phyloP scores from a whole-genome alignment of 306 rosid genomes.

The Prunus armeniaca region DNA sequence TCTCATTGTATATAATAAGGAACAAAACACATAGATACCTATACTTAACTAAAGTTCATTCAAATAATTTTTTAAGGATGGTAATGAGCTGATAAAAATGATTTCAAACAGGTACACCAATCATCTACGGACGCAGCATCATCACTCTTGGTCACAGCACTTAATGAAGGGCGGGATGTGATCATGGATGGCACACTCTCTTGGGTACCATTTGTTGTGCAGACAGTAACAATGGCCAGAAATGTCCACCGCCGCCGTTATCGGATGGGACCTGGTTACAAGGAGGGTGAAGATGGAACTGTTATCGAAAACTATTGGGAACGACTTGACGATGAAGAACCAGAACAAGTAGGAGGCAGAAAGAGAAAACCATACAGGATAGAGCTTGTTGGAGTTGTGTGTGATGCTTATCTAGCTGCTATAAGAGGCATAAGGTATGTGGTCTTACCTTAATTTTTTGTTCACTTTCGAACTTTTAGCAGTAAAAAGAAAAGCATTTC shows the following conservation, averaged over 20 bases:
- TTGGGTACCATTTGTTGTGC: conserved; percentile 95
- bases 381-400: conserved; percentile 94
- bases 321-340: conserved; percentile 61
- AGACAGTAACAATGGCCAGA: conserved; percentile 90
- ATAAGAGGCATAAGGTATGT: conserved; percentile 80
- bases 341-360: conserved; percentile 61
- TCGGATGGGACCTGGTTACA: conserved; percentile 88
- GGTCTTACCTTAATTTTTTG: neutral
- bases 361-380: conserved; percentile 92
- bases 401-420: conserved; percentile 93
- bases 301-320: conserved; percentile 81
- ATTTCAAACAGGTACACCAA: conserved; percentile 80
- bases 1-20: too few species aligned
- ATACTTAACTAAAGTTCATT: neutral
- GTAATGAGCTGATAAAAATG: neutral
- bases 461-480: neutral
- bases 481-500: neutral
- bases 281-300: conserved; percentile 54
- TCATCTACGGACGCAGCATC: conserved; percentile 97
- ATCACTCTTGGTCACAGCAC: conserved; percentile 86
- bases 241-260: conserved; percentile 94
- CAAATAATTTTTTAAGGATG: neutral
- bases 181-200: conserved; percentile 98
- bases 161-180: conserved; percentile 90
- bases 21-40: neutral